These are phyloP conservation scores for Monosporozyma aerobia DNA, from an alignment of 805 yeast species.

Conservation along the genomic window DNA sequence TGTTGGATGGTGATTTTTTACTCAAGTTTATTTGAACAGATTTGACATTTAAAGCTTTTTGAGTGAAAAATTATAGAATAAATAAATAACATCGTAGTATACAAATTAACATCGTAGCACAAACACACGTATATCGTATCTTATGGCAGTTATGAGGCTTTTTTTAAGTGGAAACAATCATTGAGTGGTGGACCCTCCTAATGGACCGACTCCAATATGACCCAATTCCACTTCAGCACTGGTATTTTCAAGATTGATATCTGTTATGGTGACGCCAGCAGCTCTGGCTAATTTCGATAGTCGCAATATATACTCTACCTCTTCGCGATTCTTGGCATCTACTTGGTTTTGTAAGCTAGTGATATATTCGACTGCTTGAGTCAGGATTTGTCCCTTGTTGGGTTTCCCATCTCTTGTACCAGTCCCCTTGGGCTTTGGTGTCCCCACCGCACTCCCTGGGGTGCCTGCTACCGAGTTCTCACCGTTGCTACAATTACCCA, in stretches of 20 bases:
- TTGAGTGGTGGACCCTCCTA: conserved; percentile 30
- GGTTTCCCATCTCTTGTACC: conserved; percentile 83
- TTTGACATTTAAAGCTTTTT: not conserved
- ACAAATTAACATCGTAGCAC: not conserved
- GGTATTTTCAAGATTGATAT: conserved; percentile 46
- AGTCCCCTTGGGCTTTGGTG: conserved; percentile 32
- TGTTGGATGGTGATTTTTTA: too few relatives aligned
- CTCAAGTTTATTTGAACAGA: not conserved
- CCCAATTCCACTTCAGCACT: conserved; percentile 73
- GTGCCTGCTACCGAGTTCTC: conserved; percentile 3
- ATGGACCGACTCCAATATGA: conserved; percentile 75
- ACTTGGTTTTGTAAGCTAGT: conserved; percentile 58
- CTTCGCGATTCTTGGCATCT: conserved; percentile 70
- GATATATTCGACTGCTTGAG: conserved; percentile 67
- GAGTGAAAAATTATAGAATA: not conserved
- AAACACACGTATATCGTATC: not conserved
- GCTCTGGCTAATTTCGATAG: conserved; percentile 45
- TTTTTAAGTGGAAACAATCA: too few relatives aligned
- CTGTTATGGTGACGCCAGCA: conserved; percentile 35
- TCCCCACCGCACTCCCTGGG: conserved; percentile 4
- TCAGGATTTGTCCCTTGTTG: conserved; percentile 71
- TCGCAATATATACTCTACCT: conserved; percentile 59
- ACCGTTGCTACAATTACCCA: conserved; percentile 4
- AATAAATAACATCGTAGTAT: not conserved
- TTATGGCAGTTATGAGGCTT: too few relatives aligned